These are phyloP conservation scores for Chalara sp. DNA, from an alignment of 2,329 filamentous ascomycete genomes.

Conservation along the genomic window DNA sequence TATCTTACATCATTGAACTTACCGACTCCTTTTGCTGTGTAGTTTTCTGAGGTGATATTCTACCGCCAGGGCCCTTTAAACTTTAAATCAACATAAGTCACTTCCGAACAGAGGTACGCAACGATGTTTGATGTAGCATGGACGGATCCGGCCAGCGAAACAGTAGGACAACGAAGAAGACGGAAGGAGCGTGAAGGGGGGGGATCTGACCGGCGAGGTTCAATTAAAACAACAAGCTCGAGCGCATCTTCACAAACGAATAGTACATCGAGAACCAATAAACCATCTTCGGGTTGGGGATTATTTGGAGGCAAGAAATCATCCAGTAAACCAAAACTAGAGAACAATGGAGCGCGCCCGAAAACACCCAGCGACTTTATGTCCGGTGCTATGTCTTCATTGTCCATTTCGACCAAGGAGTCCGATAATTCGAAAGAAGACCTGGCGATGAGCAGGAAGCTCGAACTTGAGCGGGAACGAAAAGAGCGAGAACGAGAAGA, in stretches of 20 bases:
- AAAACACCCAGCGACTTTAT: too few relatives aligned
- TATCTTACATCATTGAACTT: too few relatives aligned
- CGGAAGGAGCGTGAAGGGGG: conserved; percentile 19
- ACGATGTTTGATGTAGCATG: conserved; percentile 28
- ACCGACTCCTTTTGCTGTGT: too few relatives aligned
- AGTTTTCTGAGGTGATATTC: too few relatives aligned
- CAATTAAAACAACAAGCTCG: conserved; percentile 2
- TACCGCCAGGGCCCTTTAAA: too few relatives aligned
- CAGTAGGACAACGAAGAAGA: conserved; percentile 22
- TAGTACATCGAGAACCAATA: background rate
- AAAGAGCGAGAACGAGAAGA: background rate
- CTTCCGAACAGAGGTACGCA: background rate
- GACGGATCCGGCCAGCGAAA: conserved; percentile 23
- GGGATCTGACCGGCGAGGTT: conserved; percentile 4
- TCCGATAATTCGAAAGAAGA: too few relatives aligned
- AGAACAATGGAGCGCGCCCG: too few relatives aligned
- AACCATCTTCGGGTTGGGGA: background rate
- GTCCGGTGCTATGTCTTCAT: too few relatives aligned
- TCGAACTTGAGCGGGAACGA: background rate
- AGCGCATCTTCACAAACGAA: conserved; percentile 5
- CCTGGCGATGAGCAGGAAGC: background rate
- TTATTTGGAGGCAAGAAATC: background rate
- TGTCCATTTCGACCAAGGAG: too few relatives aligned
- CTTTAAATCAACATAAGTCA: too few relatives aligned
- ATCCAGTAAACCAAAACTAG: background rate